Evolutionary conservation across 768 basidiomycete species (phyloP).

Genomic region (Trametes cinnabarina): DNA sequence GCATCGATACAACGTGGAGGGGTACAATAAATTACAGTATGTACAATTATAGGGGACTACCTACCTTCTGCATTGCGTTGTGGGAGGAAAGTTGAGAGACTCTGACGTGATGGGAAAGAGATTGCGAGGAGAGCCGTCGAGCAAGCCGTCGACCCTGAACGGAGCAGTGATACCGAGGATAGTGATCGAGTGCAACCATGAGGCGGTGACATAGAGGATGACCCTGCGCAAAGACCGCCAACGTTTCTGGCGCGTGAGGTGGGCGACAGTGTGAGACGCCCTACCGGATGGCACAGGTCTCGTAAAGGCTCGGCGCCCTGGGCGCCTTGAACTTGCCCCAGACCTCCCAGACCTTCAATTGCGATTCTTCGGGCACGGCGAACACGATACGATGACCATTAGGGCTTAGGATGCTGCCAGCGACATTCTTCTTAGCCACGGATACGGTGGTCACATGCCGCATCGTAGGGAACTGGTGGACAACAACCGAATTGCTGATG

Average conservation of each 20-base stretch:
- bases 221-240: too few relatives aligned
- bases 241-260: too few relatives aligned
- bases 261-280: background rate
- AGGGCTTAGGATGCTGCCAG: slow-evolving; percentile 53
- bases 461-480: slow-evolving; percentile 61
- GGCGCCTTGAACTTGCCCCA: slow-evolving; percentile 44
- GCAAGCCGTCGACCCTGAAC: background rate
- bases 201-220: too few relatives aligned
- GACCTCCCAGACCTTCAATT: slow-evolving; percentile 62
- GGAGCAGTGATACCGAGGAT: background rate
- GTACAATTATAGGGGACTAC: slow-evolving; percentile 4
- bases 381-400: slow-evolving; percentile 54
- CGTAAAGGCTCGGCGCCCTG: slow-evolving; percentile 11
- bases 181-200: too few relatives aligned
- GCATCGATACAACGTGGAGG: slow-evolving; percentile 10
- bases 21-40: slow-evolving; percentile 9
- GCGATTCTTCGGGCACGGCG: slow-evolving; percentile 61
- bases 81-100: too few relatives aligned
- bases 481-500: slow-evolving; percentile 38
- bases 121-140: background rate
- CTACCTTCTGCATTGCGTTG: slow-evolving; percentile 5
- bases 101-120: background rate
- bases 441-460: slow-evolving; percentile 51
- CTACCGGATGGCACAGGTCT: slow-evolving; percentile 17
- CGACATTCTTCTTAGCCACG: slow-evolving; percentile 48